Evolutionary conservation across 1,284 basidiomycete species (phyloP), one percentile per base, ranked within the genome.

Genomic region (Cryptococcus sp.): DNA sequence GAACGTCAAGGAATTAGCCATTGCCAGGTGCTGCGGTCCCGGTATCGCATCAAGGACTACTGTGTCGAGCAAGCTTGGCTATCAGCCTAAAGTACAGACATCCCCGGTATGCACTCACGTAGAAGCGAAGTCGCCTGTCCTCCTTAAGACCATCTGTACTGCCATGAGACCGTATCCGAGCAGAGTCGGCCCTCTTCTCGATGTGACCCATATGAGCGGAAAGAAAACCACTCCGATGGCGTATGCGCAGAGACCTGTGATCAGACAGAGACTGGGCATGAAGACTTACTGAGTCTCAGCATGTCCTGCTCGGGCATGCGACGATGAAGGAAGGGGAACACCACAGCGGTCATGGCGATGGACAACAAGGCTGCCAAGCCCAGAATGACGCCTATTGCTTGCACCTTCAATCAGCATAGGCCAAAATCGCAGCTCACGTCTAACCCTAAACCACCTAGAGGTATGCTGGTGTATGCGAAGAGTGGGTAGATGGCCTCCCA

Each of bases 401-500:
- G 58, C 0, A 63, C 63, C 66, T 69, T 47, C 2, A 7, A 12
- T 22, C 22, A 40, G 18, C 12, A 16, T 3, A 14, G 25, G 24
- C 14, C 14, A 10, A 26, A 7, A 7, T 6, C 5, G 5, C 2
- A 10, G 48, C 63, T 54, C 34, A 69, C 67, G 0, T 55, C 50
- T 12, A 69, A 40, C 2, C 59, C 65, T 6, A 69, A 41, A 1
- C 67, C 67, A 11, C 67, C 67, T 0, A 66, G 57, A 10, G 57
- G 52, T 32, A 56, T 54, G 40, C 50, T 53, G 9, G 65, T 68
- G 43, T 65, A 69, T 0, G 59, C 58, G 40, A 64, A 69, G 12
- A 69, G 45, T 5, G 67, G 67, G 35, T 59, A 69, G 12, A 68
- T 48, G 10, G 65, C 66, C 38, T 69, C 67, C 54, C 60, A 69